Evolutionary conservation across 1,139 yeast genomes (phyloP).

Genomic region (Pichia sp.): DNA sequence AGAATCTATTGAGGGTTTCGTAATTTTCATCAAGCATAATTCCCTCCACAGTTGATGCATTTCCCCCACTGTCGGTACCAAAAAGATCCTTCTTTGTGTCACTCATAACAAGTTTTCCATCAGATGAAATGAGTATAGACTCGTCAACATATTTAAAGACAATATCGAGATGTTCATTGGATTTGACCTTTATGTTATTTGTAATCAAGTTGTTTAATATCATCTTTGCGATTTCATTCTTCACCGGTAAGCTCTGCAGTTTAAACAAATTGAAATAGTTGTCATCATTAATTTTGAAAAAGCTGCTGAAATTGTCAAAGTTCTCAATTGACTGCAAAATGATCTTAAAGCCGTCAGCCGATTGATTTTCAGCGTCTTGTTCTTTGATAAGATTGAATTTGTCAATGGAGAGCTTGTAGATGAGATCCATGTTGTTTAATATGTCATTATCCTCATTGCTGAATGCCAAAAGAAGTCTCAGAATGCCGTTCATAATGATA

Average conservation of each 20-base stretch:
- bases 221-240: slow-evolving; percentile 36
- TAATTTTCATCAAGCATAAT: slow-evolving; percentile 34
- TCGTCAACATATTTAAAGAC: slow-evolving; percentile 34
- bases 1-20: slow-evolving; percentile 62
- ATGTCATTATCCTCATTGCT: slow-evolving; percentile 56
- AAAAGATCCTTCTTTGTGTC: slow-evolving; percentile 27
- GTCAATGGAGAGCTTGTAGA: slow-evolving; percentile 53
- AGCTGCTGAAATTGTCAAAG: slow-evolving; percentile 21
- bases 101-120: neutral
- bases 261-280: slow-evolving; percentile 39
- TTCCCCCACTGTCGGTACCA: slow-evolving; percentile 29
- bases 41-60: slow-evolving; percentile 15
- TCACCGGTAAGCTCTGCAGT: slow-evolving; percentile 30
- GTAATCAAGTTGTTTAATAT: slow-evolving; percentile 35
- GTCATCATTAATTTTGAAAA: slow-evolving; percentile 29
- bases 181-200: slow-evolving; percentile 22
- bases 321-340: slow-evolving; percentile 51
- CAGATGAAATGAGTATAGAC: slow-evolving; percentile 17
- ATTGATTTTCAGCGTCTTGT: slow-evolving; percentile 22
- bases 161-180: slow-evolving; percentile 35
- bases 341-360: slow-evolving; percentile 45
- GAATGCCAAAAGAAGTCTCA: slow-evolving; percentile 41
- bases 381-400: slow-evolving; percentile 31
- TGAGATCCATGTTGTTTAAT: slow-evolving; percentile 50
- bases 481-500: slow-evolving; percentile 55